phyloP scores from a whole-genome alignment of 129 eudicot genomes.

The Chrysanthemum lavandulifolium region DNA sequence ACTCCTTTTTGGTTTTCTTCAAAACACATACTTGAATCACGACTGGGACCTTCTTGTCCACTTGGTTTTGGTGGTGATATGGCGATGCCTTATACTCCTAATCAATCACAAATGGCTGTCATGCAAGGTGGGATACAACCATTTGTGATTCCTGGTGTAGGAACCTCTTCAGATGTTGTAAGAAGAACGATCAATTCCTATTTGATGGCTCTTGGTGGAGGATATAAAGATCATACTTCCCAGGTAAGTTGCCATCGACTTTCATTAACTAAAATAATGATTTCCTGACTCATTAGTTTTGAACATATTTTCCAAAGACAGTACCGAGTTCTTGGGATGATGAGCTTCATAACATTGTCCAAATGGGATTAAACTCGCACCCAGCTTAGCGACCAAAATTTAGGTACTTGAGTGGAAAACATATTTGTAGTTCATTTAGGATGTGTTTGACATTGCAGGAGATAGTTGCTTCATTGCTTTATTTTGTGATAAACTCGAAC shows the following conservation, averaged over 20 bases:
- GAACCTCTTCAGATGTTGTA: conserved; percentile 58
- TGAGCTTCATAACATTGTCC: conserved; percentile 78
- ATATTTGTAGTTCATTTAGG: neutral
- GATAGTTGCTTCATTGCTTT: no score
- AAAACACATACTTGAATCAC: conserved; percentile 48
- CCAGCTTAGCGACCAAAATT: conserved; percentile 55
- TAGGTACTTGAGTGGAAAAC: conserved; percentile 37
- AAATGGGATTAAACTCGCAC: conserved; percentile 59
- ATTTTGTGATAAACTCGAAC: no score
- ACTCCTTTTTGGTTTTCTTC: neutral
- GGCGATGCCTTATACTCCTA: conserved; percentile 51
- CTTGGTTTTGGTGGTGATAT: conserved; percentile 61
- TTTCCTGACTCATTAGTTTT: neutral
- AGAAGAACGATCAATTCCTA: conserved; percentile 60
- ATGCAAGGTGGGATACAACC: conserved; percentile 55
- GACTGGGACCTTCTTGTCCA: conserved; percentile 58
- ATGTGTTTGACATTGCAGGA: no score
- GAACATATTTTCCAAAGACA: conserved; percentile 31
- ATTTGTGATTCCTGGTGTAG: conserved; percentile 48
- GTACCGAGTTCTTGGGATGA: conserved; percentile 74
- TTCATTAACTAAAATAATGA: no score
- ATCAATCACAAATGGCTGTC: conserved; percentile 47
- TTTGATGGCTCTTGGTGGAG: conserved; percentile 42
- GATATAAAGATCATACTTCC: conserved; percentile 61
- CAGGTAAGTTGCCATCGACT: conserved; percentile 41